A percentile compares a stretch with the other conserved stretches of the same genome.
Evolutionary conservation across 2,329 filamentous ascomycete genomes (phyloP).

Genomic region (Myriosclerotinia duriaeana): DNA sequence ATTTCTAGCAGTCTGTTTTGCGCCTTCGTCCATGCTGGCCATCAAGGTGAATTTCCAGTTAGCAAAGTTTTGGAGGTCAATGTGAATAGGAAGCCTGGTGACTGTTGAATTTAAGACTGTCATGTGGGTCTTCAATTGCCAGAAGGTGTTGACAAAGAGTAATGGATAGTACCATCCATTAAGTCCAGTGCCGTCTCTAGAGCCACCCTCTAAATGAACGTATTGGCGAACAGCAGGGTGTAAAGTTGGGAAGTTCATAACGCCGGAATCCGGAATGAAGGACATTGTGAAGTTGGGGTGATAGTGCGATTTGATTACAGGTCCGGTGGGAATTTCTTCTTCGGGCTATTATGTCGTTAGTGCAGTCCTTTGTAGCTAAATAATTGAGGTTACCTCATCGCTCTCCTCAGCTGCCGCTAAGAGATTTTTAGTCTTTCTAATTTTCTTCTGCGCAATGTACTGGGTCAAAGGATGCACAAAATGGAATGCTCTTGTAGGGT

Average conservation of each 20-base stretch:
- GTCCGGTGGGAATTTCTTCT: conserved; percentile 55
- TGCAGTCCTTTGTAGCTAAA: conserved; percentile 39
- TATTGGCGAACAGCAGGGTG: conserved; percentile 76
- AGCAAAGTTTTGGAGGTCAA: conserved; percentile 77
- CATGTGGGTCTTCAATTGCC: conserved; percentile 93
- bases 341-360: conserved; percentile 49
- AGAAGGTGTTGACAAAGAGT: conserved; percentile 92
- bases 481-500: conserved; percentile 74
- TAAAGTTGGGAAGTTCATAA: conserved; percentile 63
- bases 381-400: conserved; percentile 47
- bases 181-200: conserved; percentile 78
- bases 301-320: conserved; percentile 82
- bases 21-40: conserved; percentile 80
- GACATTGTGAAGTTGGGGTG: conserved; percentile 92
- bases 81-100: conserved; percentile 74
- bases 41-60: conserved; percentile 90
- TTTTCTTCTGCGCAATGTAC: conserved; percentile 88
- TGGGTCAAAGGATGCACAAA: conserved; percentile 85
- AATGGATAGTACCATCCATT: conserved; percentile 94
- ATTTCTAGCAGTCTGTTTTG: conserved; percentile 77
- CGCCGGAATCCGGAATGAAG: conserved; percentile 77
- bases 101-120: conserved; percentile 87
- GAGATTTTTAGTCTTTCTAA: conserved; percentile 81
- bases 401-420: conserved; percentile 55
- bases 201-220: conserved; percentile 75